Percentiles rank a stretch among this genome's conserved stretches.
These are phyloP conservation scores for Xylariales sp. DNA, from an alignment of 2,329 filamentous ascomycete genomes.

Conservation along the genomic window DNA sequence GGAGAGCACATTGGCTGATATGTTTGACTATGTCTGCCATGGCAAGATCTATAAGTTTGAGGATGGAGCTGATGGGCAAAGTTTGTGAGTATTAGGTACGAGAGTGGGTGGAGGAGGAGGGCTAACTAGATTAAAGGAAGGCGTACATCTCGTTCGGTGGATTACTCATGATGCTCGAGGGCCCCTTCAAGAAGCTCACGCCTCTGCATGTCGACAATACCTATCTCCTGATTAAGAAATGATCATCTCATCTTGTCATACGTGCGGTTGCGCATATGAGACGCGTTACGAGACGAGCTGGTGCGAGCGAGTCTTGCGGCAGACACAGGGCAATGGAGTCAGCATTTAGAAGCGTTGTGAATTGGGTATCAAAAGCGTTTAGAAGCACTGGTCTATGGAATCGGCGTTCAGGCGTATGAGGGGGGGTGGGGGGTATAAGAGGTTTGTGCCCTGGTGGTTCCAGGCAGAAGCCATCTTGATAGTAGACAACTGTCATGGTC, in stretches of 20 bases:
- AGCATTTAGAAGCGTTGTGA: background rate
- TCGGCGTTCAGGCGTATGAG: slow-evolving; percentile 5
- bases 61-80: slow-evolving; percentile 72
- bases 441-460: too few species aligned
- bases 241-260: too few species aligned
- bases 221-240: slow-evolving; percentile 94
- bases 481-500: too few species aligned
- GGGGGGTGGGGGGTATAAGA: background rate
- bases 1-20: slow-evolving; percentile 64
- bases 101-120: too few species aligned
- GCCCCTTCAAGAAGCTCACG: slow-evolving; percentile 92
- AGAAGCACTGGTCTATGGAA: background rate
- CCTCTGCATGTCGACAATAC: slow-evolving; percentile 88
- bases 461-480: too few species aligned
- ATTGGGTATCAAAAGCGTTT: slow-evolving; percentile 1
- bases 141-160: slow-evolving; percentile 94
- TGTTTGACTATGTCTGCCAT: slow-evolving; percentile 84
- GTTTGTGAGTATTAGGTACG: slow-evolving; percentile 64
- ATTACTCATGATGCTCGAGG: slow-evolving; percentile 82
- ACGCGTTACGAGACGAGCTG: too few species aligned
- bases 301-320: too few species aligned
- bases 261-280: too few species aligned
- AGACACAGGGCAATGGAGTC: too few species aligned
- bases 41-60: slow-evolving; percentile 88
- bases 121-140: slow-evolving; percentile 58